Base-by-base conservation (phyloP, 2,329 filamentous ascomycete species). In the Apiospora phragmitis region DNA sequence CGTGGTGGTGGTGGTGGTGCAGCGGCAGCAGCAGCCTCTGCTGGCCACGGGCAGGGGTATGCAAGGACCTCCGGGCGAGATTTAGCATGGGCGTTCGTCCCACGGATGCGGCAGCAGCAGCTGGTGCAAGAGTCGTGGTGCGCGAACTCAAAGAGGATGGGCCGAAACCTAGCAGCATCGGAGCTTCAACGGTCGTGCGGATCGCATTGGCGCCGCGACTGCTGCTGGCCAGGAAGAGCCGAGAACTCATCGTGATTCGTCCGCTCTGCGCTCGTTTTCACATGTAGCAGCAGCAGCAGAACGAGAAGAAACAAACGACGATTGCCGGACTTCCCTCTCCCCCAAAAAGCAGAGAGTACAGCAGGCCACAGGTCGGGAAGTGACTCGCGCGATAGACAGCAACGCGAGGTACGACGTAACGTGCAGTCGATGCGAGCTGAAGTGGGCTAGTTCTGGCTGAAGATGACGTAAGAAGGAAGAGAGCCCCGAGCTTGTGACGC, bases 131-230 rank as follows among this genome's bases (percentile, higher is more conserved):
- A 35, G 67, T 51, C 35, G 67, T 18, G 45, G 35, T 55, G 29
- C 43, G 45, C 67, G 67, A 55, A 55, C 67, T 68, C 45, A 68
- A 55, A 68, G 67, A 49, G 26, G 45, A 55, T 55, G 67, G 45
- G 32, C 67, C 67, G 67, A 68, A 26, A 68, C 26, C 45, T 68
- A 49, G 45, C 42, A 43, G 65, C n/a, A 55, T 55, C 32, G 67
- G 26, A 38, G 47, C 43, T 41, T 51, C 67, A 29, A 49, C 43
- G 67, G 45, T 38, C n/a, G 32, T 55, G 67, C 45, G 67, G 67
- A 49, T 38, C 67, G 47, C 47, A 38, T 55, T 68, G 43, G 67
- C 67, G 35, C 67, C 32, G 65, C 42, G 42, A 18, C 65, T 14
- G 65, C 65, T 47, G 42, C 42, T 67, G 65, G 45, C 65, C 65